Conservation (phyloP, 192 early-diverging fungal genomes). For the Backusella westeae region DNA sequence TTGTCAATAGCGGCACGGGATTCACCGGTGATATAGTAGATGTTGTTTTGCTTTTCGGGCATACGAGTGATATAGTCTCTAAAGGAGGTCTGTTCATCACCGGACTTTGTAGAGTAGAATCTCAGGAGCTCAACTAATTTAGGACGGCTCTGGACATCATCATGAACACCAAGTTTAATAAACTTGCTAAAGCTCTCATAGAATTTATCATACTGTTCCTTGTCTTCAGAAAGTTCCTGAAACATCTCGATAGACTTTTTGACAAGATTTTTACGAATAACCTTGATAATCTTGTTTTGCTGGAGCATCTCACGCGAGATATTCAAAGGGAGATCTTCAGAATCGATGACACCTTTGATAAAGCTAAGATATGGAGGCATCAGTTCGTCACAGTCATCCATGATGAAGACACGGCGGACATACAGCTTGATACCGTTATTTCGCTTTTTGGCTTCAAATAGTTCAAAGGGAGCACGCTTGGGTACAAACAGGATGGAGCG, state of each 20-base stretch:
- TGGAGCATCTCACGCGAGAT: conserved; percentile 99
- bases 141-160: conserved; percentile 94
- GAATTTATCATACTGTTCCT: conserved; percentile 99
- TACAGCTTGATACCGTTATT: conserved; percentile 99
- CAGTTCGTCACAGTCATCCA: conserved; percentile 99
- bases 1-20: conserved; percentile 90
- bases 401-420: conserved; percentile 99
- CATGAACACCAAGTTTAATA: conserved; percentile 99
- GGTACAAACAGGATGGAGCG: conserved; percentile 97
- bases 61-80: conserved; percentile 99
- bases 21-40: conserved; percentile 99
- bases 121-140: conserved; percentile 98
- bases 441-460: conserved; percentile 99
- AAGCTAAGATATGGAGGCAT: conserved; percentile 99
- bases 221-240: conserved; percentile 94
- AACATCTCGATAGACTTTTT: conserved; percentile 99
- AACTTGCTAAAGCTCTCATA: conserved; percentile 99
- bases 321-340: conserved; percentile 99
- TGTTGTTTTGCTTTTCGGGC: conserved; percentile 99
- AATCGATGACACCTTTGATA: conserved; percentile 99
- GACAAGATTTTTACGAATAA: conserved; percentile 98
- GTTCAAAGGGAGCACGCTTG: conserved; percentile 94
- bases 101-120: conserved; percentile 98
- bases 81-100: conserved; percentile 94
- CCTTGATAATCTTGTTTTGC: conserved; percentile 99